These are phyloP conservation scores for Calocera viscosa DNA, from an alignment of 768 basidiomycete species.

Conservation along the genomic window DNA sequence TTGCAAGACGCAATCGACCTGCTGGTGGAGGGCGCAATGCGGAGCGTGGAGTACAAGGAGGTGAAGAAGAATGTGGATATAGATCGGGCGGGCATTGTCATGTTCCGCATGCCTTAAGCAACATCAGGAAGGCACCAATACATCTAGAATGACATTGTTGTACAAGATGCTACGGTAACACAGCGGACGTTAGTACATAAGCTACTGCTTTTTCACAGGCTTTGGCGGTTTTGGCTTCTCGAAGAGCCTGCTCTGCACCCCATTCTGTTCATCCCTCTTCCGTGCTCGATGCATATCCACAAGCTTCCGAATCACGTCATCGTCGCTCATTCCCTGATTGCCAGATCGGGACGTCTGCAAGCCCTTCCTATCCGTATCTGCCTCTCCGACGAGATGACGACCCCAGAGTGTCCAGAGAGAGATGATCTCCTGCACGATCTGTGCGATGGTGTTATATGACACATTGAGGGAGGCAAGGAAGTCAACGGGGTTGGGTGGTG, in stretches of 20 bases:
- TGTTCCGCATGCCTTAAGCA: conserved; percentile 48
- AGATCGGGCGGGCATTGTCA: conserved; percentile 48
- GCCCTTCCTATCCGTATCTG: background rate
- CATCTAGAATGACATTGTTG: background rate
- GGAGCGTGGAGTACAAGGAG: conserved; percentile 41
- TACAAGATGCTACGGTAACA: background rate
- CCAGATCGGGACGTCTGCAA: background rate
- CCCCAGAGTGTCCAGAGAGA: conserved; percentile 84
- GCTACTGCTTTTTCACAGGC: background rate
- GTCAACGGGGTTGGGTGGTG: conserved; percentile 33
- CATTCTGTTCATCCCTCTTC: background rate
- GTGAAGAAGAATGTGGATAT: conserved; percentile 45
- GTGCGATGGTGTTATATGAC: conserved; percentile 64
- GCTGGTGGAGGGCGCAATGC: conserved; percentile 43
- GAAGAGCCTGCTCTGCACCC: background rate
- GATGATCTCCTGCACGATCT: conserved; percentile 83
- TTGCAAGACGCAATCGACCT: conserved; percentile 39
- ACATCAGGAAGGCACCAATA: background rate
- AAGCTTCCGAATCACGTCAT: background rate
- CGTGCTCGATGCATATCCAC: background rate
- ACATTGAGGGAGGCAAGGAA: conserved; percentile 83
- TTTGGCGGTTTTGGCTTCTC: background rate
- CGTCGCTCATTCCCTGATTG: background rate
- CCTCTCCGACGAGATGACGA: conserved; percentile 20
- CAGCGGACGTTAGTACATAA: background rate